phyloP scores from a whole-genome alignment of 2,329 filamentous ascomycete genomes.

The Aspergillus glaucus region DNA sequence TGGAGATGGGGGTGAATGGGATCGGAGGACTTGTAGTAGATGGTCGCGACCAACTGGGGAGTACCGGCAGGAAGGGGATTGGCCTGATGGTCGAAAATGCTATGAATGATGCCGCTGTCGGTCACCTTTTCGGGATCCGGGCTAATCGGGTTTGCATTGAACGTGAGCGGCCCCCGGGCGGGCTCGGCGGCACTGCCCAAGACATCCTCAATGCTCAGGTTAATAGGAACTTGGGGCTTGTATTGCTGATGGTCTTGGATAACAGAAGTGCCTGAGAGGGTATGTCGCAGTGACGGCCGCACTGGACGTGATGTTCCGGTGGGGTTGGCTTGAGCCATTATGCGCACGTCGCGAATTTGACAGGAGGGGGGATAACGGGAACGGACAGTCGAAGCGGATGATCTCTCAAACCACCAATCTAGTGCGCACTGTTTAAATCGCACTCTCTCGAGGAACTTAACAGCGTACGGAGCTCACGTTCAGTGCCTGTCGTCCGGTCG shows the following conservation, averaged over 20 bases:
- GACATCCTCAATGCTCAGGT: conserved; percentile 32
- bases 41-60: conserved; percentile 41
- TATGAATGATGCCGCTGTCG: conserved; percentile 43
- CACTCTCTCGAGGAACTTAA: neutral
- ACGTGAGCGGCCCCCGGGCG: conserved; percentile 18
- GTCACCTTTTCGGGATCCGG: conserved; percentile 36
- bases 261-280: conserved; percentile 38
- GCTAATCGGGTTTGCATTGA: conserved; percentile 31
- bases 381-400: neutral
- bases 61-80: conserved; percentile 35
- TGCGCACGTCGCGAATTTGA: neutral
- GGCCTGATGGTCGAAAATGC: conserved; percentile 39
- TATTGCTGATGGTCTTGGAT: conserved; percentile 46
- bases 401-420: neutral
- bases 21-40: conserved; percentile 43
- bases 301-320: conserved; percentile 22
- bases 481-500: neutral
- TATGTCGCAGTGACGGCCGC: conserved; percentile 39
- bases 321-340: conserved; percentile 26
- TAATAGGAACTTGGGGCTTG: conserved; percentile 31
- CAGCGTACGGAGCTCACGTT: neutral
- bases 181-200: conserved; percentile 25
- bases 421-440: neutral
- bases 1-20: conserved; percentile 42
- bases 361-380: neutral